Conservation (phyloP, 2,329 filamentous ascomycete species). For the Aspergillus terreus region DNA sequence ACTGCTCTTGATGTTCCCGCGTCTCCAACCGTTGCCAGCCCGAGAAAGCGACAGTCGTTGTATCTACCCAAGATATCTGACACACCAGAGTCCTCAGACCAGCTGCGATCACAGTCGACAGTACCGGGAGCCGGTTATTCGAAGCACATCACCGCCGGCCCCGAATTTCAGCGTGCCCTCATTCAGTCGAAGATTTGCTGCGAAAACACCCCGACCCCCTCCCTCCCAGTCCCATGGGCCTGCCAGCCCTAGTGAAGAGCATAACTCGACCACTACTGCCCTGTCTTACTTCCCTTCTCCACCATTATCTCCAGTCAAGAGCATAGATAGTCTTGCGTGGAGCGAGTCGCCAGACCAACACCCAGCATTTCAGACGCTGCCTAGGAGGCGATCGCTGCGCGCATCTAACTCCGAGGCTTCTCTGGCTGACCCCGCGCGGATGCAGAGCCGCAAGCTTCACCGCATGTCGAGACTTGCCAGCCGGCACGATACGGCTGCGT, state of each 20-base stretch:
- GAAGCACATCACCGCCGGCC: conserved; percentile 32
- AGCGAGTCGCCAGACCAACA: conserved; percentile 19
- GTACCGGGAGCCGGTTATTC: conserved; percentile 21
- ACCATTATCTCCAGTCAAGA: conserved; percentile 30
- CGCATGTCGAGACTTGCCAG: conserved; percentile 16
- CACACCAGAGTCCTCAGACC: conserved; percentile 17
- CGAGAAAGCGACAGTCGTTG: conserved; percentile 26
- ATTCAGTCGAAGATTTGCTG: conserved; percentile 37
- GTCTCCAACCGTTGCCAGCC: conserved; percentile 20
- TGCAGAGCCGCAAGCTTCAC: conserved; percentile 5
- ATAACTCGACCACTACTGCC: neutral
- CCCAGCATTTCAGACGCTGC: conserved; percentile 10
- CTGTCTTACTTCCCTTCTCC: conserved; percentile 26
- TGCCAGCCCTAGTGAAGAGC: conserved; percentile 8
- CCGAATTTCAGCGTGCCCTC: conserved; percentile 42
- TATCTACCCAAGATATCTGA: conserved; percentile 13
- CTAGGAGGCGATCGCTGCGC: conserved; percentile 19
- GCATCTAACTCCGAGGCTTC: conserved; percentile 29
- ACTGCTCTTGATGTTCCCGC: conserved; percentile 11
- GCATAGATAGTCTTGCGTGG: conserved; percentile 19
- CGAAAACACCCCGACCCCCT: conserved; percentile 12
- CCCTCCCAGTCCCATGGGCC: conserved; percentile 13
- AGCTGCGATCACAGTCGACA: conserved; percentile 18
- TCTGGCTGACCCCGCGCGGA: conserved; percentile 15
- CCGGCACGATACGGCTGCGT: conserved; percentile 1